Conservation (phyloP, 768 basidiomycete genomes). For the Suillus ampliporus region DNA sequence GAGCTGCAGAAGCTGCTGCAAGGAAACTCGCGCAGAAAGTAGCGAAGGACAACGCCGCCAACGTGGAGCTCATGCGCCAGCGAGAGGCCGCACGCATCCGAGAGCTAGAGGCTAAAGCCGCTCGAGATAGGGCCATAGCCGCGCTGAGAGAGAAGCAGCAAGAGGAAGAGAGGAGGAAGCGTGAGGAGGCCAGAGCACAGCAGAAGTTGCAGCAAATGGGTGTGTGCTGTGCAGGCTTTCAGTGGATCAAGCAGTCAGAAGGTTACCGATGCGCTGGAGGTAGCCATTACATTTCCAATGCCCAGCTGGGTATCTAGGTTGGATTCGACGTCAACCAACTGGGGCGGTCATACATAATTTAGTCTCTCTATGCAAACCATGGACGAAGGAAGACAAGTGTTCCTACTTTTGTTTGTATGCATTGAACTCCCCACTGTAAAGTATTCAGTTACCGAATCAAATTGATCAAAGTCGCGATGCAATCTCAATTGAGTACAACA, state of each 20-base stretch:
- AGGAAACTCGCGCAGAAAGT: slow-evolving; percentile 20
- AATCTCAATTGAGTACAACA: no score
- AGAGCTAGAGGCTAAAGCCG: slow-evolving; percentile 28
- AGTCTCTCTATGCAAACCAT: no score
- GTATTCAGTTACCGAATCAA: no score
- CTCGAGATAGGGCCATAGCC: slow-evolving; percentile 29
- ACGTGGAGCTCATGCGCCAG: slow-evolving; percentile 68
- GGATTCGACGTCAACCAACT: not conserved
- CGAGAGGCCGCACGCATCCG: slow-evolving; percentile 29
- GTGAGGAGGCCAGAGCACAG: slow-evolving; percentile 40
- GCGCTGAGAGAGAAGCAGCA: slow-evolving; percentile 39
- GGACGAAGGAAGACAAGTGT: no score
- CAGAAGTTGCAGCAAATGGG: slow-evolving; percentile 51
- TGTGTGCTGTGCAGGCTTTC: slow-evolving; percentile 48
- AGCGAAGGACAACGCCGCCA: slow-evolving; percentile 50
- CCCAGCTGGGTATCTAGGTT: slow-evolving; percentile 27
- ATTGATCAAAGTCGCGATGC: no score
- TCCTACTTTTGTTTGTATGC: no score
- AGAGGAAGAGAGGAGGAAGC: slow-evolving; percentile 43
- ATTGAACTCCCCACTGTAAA: no score
- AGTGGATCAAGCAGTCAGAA: slow-evolving; percentile 43
- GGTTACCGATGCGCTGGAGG: slow-evolving; percentile 52
- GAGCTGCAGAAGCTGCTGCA: slow-evolving; percentile 14
- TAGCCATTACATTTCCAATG: slow-evolving; percentile 40
- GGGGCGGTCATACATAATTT: not conserved